Percentiles rank a stretch among this genome's conserved stretches.
These are phyloP conservation scores for Fusarium nygamai DNA, from an alignment of 2,329 filamentous ascomycete species.

Conservation along the genomic window DNA sequence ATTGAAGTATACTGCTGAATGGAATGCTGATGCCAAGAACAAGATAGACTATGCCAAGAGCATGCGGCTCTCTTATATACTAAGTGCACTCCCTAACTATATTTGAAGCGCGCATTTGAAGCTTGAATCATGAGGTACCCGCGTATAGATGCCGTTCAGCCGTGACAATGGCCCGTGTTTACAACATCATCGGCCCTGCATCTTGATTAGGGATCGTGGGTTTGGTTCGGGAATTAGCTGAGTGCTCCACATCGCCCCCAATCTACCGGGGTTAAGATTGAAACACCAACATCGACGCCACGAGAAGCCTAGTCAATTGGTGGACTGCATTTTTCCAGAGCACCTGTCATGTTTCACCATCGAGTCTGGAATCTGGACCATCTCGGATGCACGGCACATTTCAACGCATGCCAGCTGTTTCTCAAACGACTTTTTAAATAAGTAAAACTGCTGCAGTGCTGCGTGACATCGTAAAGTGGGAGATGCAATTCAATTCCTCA, in stretches of 20 bases:
- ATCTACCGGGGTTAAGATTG: constrained; percentile 10
- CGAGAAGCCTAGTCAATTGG: background rate
- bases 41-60: background rate
- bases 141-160: constrained; percentile 12
- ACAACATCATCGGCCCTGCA: background rate
- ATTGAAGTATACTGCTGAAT: background rate
- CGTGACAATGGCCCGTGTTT: constrained; percentile 5
- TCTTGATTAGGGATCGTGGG: constrained; percentile 14
- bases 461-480: background rate
- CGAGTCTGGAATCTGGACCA: background rate
- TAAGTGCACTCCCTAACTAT: background rate
- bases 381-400: constrained; percentile 20
- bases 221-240: background rate
- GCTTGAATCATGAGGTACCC: background rate
- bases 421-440: background rate
- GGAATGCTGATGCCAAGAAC: background rate
- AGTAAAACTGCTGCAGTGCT: background rate
- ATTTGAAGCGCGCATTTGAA: background rate
- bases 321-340: constrained; percentile 22
- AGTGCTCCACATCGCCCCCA: constrained; percentile 6
- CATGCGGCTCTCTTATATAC: background rate
- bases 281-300: background rate
- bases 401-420: background rate
- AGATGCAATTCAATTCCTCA: background rate
- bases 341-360: constrained; percentile 23